phyloP scores from a whole-genome alignment of 768 basidiomycete genomes.

The Sutorius australiensis region DNA sequence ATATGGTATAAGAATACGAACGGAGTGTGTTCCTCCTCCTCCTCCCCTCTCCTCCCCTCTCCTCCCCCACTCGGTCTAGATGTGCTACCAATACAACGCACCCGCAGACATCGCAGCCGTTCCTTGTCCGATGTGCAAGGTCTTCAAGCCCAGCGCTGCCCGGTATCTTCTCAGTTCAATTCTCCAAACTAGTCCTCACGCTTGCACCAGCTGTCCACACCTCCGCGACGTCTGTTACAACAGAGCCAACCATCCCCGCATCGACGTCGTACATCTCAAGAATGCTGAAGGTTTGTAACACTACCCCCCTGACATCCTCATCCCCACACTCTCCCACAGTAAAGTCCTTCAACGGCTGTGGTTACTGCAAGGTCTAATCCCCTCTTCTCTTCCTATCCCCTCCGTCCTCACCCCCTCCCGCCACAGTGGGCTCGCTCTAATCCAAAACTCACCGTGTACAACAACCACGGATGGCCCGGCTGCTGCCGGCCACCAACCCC shows the following conservation, averaged over 20 bases:
- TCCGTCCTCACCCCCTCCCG: slow-evolving; percentile 25
- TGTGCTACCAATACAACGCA: slow-evolving; percentile 74
- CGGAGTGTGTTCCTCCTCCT: slow-evolving; percentile 14
- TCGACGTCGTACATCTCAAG: slow-evolving; percentile 75
- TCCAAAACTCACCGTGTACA: slow-evolving; percentile 53
- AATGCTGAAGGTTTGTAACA: slow-evolving; percentile 75
- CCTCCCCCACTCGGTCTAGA: slow-evolving; percentile 31
- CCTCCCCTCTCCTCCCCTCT: slow-evolving; percentile 8
- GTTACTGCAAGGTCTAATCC: slow-evolving; percentile 76
- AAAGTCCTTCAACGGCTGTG: slow-evolving; percentile 80
- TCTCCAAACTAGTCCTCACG: slow-evolving; percentile 18
- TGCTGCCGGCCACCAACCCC: slow-evolving; percentile 75
- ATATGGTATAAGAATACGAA: slow-evolving; percentile 29
- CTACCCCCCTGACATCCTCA: slow-evolving; percentile 1
- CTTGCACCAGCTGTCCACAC: slow-evolving; percentile 64
- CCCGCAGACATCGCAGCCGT: slow-evolving; percentile 60
- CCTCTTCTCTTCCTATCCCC: slow-evolving; percentile 15
- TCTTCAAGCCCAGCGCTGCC: slow-evolving; percentile 58
- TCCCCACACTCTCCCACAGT: slow-evolving; percentile 41
- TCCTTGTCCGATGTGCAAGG: slow-evolving; percentile 82
- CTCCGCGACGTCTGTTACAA: slow-evolving; percentile 73
- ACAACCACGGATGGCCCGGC: slow-evolving; percentile 83
- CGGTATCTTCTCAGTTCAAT: slow-evolving; percentile 41
- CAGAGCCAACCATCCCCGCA: slow-evolving; percentile 66
- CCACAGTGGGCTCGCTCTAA: slow-evolving; percentile 67